These are phyloP conservation scores for Prunus yedoensis DNA, from an alignment of 331 rosid species.

Conservation along the genomic window DNA sequence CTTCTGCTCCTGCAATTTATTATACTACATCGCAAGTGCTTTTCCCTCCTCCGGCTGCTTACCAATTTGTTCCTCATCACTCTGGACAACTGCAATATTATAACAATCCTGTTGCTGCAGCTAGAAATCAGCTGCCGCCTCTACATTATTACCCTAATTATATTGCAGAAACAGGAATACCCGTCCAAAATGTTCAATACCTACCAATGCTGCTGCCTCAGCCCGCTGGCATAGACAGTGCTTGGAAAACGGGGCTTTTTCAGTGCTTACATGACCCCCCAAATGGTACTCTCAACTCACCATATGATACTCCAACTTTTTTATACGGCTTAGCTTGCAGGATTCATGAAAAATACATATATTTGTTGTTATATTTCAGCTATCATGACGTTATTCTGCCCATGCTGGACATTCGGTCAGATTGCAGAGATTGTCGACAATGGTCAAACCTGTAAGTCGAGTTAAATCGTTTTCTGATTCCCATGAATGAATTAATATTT, in stretches of 20 bases:
- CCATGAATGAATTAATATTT: background rate
- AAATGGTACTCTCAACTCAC: background rate
- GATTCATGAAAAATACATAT: background rate
- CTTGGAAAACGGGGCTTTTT: conserved; percentile 14
- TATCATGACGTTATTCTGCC: conserved; percentile 17
- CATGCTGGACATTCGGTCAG: conserved; percentile 31
- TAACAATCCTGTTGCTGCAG: background rate
- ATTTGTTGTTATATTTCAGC: conserved; percentile 18
- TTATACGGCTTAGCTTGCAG: background rate
- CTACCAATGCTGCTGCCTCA: conserved; percentile 7
- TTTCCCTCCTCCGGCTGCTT: conserved; percentile 19
- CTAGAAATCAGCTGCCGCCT: background rate
- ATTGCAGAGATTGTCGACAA: conserved; percentile 31
- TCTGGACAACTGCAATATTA: background rate
- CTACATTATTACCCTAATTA: background rate
- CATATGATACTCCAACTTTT: background rate
- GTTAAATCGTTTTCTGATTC: too few species aligned
- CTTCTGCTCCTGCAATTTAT: background rate
- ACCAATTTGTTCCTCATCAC: conserved; percentile 1
- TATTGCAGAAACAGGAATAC: conserved; percentile 15
- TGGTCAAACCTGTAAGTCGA: conserved; percentile 23
- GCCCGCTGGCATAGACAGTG: background rate
- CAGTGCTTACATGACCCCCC: conserved; percentile 1
- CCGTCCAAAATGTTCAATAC: conserved; percentile 7
- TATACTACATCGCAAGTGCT: background rate